A percentile compares a stretch with the other conserved stretches of the same genome.
phyloP scores from a whole-genome alignment of 345 rosid genomes.

The Populus ilicifolia region DNA sequence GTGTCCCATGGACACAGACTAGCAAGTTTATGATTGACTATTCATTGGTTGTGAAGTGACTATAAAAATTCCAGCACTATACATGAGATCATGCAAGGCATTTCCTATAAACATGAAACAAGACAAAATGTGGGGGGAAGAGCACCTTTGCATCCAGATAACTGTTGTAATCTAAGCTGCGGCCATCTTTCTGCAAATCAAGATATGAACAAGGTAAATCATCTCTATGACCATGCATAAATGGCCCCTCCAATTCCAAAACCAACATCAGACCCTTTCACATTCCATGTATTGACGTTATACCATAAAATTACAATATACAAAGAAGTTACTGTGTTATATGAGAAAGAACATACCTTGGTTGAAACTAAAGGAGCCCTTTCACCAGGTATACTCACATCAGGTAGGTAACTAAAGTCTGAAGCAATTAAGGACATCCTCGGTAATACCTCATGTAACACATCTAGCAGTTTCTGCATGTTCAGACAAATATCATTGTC shows the following conservation, averaged over 20 bases:
- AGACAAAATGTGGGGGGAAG: background rate
- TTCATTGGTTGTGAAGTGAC: too few relatives aligned
- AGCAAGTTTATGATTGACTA: too few relatives aligned
- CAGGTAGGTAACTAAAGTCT: conserved; percentile 94
- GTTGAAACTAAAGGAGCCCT: conserved; percentile 96
- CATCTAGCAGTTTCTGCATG: conserved; percentile 76
- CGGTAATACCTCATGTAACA: conserved; percentile 73
- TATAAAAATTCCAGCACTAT: background rate
- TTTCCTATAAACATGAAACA: background rate
- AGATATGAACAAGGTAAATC: conserved; percentile 20
- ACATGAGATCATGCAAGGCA: background rate
- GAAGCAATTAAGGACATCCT: conserved; percentile 96
- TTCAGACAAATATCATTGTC: conserved; percentile 13
- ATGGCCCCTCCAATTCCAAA: background rate
- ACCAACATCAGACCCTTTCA: too few relatives aligned
- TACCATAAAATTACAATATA: background rate
- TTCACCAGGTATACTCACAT: conserved; percentile 83
- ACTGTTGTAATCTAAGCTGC: conserved; percentile 71
- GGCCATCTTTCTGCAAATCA: conserved; percentile 77
- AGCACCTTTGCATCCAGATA: conserved; percentile 86
- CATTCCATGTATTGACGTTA: background rate
- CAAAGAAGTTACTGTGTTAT: background rate
- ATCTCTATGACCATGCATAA: background rate
- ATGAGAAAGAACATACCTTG: conserved; percentile 43
- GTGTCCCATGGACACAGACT: too few relatives aligned